Conservation (phyloP, 768 basidiomycete species). For the Wakefieldia striispora region DNA sequence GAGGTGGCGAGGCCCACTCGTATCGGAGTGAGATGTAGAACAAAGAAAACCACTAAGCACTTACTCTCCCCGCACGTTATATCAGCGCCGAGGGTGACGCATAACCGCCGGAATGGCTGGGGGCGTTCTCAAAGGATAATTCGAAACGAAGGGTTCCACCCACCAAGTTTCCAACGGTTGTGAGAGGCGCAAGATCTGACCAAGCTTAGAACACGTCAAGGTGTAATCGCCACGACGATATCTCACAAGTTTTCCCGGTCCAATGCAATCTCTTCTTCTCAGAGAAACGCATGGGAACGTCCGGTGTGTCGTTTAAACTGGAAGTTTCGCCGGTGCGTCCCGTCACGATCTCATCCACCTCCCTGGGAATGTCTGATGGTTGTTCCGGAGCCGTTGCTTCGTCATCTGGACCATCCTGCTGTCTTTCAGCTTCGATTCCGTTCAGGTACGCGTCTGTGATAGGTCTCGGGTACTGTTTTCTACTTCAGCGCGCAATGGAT, state of each 20-base stretch:
- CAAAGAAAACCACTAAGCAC: constrained; percentile 12
- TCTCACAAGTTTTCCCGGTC: constrained; percentile 81
- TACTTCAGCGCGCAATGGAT: background rate
- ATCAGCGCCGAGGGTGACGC: constrained; percentile 83
- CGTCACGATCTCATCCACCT: constrained; percentile 23
- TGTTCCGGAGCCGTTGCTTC: constrained; percentile 9
- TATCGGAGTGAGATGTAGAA: background rate
- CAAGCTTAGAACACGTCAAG: constrained; percentile 28
- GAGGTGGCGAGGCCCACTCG: constrained; percentile 92
- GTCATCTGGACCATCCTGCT: constrained; percentile 1
- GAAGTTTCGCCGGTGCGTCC: constrained; percentile 35
- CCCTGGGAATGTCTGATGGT: constrained; percentile 1
- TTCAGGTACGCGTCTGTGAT: constrained; percentile 60
- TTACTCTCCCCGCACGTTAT: constrained; percentile 94
- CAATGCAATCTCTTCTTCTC: constrained; percentile 91
- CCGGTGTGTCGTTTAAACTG: constrained; percentile 55
- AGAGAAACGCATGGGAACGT: constrained; percentile 63
- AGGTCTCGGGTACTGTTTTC: constrained; percentile 59
- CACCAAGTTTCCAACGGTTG: constrained; percentile 94
- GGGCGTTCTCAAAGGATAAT: background rate
- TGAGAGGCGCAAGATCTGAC: constrained; percentile 73
- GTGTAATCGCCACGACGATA: background rate
- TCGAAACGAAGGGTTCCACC: background rate
- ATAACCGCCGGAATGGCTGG: constrained; percentile 90
- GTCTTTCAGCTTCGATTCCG: constrained; percentile 41